Evolutionary conservation across 2,329 filamentous ascomycete species (phyloP).

Genomic region (Epichloe festucae): DNA sequence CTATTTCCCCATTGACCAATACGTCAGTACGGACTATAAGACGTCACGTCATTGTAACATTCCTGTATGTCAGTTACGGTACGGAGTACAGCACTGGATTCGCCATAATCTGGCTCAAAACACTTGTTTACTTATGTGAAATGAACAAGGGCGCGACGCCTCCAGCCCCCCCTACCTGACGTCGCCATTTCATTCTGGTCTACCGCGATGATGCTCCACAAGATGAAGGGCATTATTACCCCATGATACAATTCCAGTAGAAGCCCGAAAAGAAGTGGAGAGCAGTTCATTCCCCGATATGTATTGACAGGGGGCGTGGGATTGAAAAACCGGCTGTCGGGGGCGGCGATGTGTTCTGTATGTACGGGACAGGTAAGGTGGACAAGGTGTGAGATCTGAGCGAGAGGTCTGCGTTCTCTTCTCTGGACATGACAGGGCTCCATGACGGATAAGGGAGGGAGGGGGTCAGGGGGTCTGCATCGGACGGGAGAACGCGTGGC

Average conservation of each 20-base stretch:
- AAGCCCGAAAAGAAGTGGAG: neutral
- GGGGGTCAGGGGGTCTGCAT: neutral
- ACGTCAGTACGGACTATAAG: neutral
- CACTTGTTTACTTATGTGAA: neutral
- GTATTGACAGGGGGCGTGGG: neutral
- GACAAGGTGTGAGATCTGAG: neutral
- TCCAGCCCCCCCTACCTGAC: too few species aligned
- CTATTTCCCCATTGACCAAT: neutral
- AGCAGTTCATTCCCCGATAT: neutral
- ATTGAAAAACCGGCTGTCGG: neutral
- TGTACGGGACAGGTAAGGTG: neutral
- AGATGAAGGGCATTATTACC: neutral
- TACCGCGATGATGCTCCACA: neutral
- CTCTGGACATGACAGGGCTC: neutral
- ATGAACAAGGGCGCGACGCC: neutral
- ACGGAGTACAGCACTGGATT: neutral
- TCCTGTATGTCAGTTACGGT: neutral
- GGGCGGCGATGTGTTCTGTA: neutral
- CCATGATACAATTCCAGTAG: neutral
- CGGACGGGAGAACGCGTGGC: neutral
- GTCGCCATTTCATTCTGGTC: neutral
- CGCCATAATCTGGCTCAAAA: neutral
- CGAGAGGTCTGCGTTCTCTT: neutral
- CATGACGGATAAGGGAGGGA: neutral
- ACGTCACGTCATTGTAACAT: neutral